phyloP scores from a whole-genome alignment of 371 early-diverging fungal genomes.

The Nematocida parisii region DNA sequence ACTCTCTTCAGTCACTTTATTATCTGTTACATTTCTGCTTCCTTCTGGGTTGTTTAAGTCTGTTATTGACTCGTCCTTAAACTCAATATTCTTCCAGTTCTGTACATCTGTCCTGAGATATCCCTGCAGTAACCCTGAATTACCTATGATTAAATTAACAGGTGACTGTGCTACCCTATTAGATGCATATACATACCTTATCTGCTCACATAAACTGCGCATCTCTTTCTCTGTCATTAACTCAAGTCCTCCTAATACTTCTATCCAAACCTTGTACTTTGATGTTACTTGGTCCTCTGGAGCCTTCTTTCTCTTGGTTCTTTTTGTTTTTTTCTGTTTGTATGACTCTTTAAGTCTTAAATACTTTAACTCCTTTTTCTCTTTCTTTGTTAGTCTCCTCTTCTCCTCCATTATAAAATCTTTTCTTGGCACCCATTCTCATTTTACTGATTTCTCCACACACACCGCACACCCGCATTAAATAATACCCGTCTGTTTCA shows the following conservation, averaged over 20 bases:
- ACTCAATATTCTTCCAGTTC: slow-evolving; percentile 36
- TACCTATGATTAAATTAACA: slow-evolving; percentile 14
- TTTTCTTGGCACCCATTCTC: slow-evolving; percentile 27
- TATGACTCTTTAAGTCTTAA: slow-evolving; percentile 28
- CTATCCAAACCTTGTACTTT: slow-evolving; percentile 15
- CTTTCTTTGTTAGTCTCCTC: slow-evolving; percentile 33
- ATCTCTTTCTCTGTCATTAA: slow-evolving; percentile 49
- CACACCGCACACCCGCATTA: not conserved
- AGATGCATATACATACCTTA: slow-evolving; percentile 18
- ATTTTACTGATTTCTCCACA: slow-evolving; percentile 7
- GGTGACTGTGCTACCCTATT: slow-evolving; percentile 22
- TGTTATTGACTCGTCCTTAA: not conserved
- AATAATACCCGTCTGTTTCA: slow-evolving; percentile 22
- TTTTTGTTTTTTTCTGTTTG: slow-evolving; percentile 36
- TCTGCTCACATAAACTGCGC: slow-evolving; percentile 39
- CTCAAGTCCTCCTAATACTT: slow-evolving; percentile 14
- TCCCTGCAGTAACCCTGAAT: not conserved
- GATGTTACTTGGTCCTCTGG: slow-evolving; percentile 11
- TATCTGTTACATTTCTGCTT: not conserved
- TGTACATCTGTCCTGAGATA: slow-evolving; percentile 1
- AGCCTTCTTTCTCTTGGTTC: slow-evolving; percentile 6
- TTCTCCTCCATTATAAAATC: not conserved
- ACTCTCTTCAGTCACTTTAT: not conserved
- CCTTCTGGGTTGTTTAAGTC: not conserved
- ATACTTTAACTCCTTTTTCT: slow-evolving; percentile 36